Evolutionary conservation across 352 stramenopile species (phyloP).

Genomic region (Phytophthora aleatoria): DNA sequence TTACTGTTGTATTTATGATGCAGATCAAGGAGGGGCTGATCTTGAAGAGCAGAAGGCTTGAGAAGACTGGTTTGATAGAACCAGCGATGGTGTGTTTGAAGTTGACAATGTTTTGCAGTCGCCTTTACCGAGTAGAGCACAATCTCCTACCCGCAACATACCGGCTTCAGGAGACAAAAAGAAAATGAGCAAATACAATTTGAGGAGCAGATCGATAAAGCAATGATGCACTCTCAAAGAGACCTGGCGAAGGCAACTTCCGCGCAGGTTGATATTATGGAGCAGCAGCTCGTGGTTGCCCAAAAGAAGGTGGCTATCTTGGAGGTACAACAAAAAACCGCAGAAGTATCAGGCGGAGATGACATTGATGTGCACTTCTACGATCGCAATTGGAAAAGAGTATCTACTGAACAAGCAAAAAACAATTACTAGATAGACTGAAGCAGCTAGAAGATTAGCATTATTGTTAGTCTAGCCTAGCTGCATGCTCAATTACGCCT

Average conservation of each 20-base stretch:
- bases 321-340: background rate
- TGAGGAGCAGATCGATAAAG: conserved; percentile 11
- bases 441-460: too few species aligned
- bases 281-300: conserved; percentile 15
- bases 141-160: background rate
- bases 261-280: conserved; percentile 13
- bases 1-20: background rate
- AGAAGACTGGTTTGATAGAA: background rate
- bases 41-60: background rate
- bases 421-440: too few species aligned
- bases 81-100: background rate
- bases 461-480: too few species aligned
- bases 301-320: conserved; percentile 6
- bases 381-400: background rate
- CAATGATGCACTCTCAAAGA: conserved; percentile 7
- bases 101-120: background rate
- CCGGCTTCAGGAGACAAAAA: conserved; percentile 4
- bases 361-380: conserved; percentile 4
- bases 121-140: background rate
- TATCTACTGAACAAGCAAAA: too few species aligned
- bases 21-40: background rate
- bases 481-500: too few species aligned
- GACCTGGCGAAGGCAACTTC: conserved; percentile 4
- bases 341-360: conserved; percentile 2
- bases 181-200: conserved; percentile 5